These are phyloP conservation scores for Fraxinus paxiana DNA, from an alignment of 305 asterid species.

Conservation along the genomic window DNA sequence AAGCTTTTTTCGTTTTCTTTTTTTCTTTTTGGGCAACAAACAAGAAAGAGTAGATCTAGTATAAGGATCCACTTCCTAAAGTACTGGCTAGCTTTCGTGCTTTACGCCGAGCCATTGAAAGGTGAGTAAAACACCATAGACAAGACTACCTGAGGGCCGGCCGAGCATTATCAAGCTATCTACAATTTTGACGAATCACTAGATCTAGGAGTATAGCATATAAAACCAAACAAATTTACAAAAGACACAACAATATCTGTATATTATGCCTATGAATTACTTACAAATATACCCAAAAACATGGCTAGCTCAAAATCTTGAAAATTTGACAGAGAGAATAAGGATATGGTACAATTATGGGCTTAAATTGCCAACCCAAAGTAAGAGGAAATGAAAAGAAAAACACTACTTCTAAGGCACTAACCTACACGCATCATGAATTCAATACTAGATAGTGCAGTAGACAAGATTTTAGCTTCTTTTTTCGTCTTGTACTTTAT, in stretches of 20 bases:
- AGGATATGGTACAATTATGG: not conserved
- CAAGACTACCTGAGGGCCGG: not conserved
- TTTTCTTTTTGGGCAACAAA: not conserved
- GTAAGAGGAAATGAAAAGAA: not conserved
- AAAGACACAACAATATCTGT: not conserved
- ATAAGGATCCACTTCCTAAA: not conserved
- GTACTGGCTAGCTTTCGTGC: not conserved
- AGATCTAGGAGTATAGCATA: not conserved
- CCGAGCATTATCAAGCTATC: not conserved
- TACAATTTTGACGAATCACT: not conserved
- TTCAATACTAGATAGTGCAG: not conserved
- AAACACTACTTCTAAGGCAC: not conserved
- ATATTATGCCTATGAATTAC: not conserved
- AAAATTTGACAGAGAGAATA: not conserved
- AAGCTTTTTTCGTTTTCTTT: not conserved
- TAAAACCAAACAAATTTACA: not conserved
- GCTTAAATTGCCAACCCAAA: not conserved
- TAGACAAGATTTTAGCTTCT: not conserved
- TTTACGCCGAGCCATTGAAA: not conserved
- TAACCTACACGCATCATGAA: constrained; percentile 30
- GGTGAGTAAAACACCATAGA: not conserved
- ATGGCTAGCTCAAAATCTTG: not conserved
- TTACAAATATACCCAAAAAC: not conserved
- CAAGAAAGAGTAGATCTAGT: not conserved
- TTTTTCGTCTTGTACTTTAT: not conserved